These are phyloP conservation scores for Sporobolomyces roseus DNA, from an alignment of 768 basidiomycete genomes.

Conservation along the genomic window DNA sequence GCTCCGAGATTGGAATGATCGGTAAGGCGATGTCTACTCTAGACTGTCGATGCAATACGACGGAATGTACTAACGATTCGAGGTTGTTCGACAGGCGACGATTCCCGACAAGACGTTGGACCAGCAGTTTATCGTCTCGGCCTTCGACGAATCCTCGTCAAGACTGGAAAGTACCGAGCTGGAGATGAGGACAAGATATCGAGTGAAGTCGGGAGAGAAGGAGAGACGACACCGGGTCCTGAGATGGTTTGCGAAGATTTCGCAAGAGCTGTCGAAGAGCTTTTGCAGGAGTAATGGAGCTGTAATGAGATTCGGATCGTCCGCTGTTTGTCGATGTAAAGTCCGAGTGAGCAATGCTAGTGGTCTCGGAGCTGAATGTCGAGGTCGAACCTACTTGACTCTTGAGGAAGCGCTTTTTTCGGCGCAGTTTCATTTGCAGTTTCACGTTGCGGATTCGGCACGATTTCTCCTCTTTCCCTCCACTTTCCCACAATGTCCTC, in stretches of 20 bases:
- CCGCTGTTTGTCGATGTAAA: background rate
- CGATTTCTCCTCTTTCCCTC: background rate
- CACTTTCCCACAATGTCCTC: background rate
- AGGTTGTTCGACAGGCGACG: too few species aligned
- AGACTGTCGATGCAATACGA: too few species aligned
- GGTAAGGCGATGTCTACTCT: conserved; percentile 30
- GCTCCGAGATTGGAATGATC: conserved; percentile 39
- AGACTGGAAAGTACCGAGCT: conserved; percentile 65
- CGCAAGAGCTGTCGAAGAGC: conserved; percentile 9
- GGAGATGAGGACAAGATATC: conserved; percentile 57
- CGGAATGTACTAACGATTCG: too few species aligned
- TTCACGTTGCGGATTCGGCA: background rate
- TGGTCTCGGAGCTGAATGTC: too few species aligned
- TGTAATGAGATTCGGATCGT: background rate
- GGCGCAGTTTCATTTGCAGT: too few species aligned
- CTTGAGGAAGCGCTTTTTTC: too few species aligned
- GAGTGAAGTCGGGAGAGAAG: background rate
- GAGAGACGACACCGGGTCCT: too few species aligned
- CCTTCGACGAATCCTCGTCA: conserved; percentile 64
- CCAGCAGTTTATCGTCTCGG: conserved; percentile 61
- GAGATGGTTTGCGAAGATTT: conserved; percentile 25
- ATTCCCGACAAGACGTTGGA: conserved; percentile 63
- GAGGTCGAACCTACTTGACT: too few species aligned
- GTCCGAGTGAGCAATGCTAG: too few species aligned
- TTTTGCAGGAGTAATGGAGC: background rate